These are phyloP conservation scores for Phytophthora capsici DNA, from an alignment of 352 stramenopile species.

Conservation along the genomic window DNA sequence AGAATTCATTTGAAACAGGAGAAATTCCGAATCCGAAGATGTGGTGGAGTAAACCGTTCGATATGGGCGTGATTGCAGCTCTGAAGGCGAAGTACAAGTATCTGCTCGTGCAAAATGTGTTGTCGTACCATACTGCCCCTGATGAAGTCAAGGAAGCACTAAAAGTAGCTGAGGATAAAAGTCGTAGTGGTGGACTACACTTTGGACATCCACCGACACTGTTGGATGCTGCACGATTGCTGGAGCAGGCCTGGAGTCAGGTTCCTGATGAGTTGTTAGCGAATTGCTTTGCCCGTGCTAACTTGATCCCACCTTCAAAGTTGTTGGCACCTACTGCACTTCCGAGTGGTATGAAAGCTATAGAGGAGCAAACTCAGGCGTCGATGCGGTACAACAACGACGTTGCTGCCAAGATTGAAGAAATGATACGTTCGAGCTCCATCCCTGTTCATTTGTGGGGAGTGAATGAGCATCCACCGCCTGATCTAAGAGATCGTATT, in stretches of 20 bases:
- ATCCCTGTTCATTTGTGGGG: neutral
- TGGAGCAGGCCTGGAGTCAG: constrained; percentile 29
- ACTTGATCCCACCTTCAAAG: constrained; percentile 28
- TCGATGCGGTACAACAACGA: constrained; percentile 5
- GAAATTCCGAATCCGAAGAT: neutral
- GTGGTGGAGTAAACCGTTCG: constrained; percentile 24
- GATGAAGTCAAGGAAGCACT: constrained; percentile 33
- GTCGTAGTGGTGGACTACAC: constrained; percentile 14
- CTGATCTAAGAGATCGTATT: constrained; percentile 10
- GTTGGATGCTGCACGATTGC: constrained; percentile 31
- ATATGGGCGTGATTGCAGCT: constrained; percentile 19
- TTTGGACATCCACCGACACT: constrained; percentile 32
- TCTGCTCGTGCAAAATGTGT: constrained; percentile 24
- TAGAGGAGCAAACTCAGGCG: constrained; percentile 2
- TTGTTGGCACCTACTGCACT: constrained; percentile 8
- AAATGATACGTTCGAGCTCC: constrained; percentile 22
- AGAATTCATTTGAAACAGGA: neutral
- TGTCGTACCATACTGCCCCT: constrained; percentile 27
- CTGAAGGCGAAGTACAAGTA: constrained; percentile 35
- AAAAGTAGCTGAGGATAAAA: neutral
- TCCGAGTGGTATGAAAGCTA: neutral
- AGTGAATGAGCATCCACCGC: neutral
- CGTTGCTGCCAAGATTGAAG: constrained; percentile 29
- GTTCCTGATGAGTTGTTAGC: constrained; percentile 19
- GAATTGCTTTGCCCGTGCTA: constrained; percentile 30